Percentiles rank a stretch among this genome's conserved stretches.
phyloP scores from a whole-genome alignment of 228 moss, liverwort and hornwort species.

The Sphagnum magellanicum region DNA sequence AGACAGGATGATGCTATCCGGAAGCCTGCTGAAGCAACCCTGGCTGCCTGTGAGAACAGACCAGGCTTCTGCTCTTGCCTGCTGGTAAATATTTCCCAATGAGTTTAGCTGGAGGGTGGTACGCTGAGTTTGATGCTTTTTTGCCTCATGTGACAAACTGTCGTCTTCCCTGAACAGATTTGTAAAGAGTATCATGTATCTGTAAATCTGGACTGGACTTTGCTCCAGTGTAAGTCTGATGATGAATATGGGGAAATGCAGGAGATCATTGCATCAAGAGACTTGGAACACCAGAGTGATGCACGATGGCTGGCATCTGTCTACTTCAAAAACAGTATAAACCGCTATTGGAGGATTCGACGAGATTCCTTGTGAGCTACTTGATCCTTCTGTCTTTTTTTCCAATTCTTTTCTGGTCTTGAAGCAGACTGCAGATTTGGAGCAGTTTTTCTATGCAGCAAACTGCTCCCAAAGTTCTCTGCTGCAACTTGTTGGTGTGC shows the following conservation, averaged over 20 bases:
- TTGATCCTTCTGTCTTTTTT: not conserved
- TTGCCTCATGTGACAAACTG: no score
- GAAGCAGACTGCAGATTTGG: no score
- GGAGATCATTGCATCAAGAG: conserved; percentile 99
- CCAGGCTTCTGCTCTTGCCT: conserved; percentile 99
- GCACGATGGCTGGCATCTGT: conserved; percentile 98
- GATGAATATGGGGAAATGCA: conserved; percentile 20
- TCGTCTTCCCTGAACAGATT: no score
- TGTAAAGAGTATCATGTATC: no score
- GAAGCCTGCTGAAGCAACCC: conserved; percentile 87
- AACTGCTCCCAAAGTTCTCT: not conserved
- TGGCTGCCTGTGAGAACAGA: conserved; percentile 87
- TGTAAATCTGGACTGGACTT: no score
- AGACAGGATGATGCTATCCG: conserved; percentile 82
- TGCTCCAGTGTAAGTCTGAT: not conserved
- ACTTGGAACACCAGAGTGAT: conserved; percentile 93
- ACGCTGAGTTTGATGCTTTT: not conserved
- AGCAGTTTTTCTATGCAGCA: conserved; percentile 2
- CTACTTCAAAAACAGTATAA: conserved; percentile 99
- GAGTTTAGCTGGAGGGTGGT: not conserved
- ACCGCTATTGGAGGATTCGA: conserved; percentile 92
- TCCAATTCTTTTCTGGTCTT: no score
- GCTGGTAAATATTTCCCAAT: conserved; percentile 51
- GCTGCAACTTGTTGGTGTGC: not conserved
- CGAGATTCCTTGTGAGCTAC: conserved; percentile 90